Evolutionary conservation across 2,329 filamentous ascomycete genomes (phyloP).

Genomic region (Monosporascus sp.): DNA sequence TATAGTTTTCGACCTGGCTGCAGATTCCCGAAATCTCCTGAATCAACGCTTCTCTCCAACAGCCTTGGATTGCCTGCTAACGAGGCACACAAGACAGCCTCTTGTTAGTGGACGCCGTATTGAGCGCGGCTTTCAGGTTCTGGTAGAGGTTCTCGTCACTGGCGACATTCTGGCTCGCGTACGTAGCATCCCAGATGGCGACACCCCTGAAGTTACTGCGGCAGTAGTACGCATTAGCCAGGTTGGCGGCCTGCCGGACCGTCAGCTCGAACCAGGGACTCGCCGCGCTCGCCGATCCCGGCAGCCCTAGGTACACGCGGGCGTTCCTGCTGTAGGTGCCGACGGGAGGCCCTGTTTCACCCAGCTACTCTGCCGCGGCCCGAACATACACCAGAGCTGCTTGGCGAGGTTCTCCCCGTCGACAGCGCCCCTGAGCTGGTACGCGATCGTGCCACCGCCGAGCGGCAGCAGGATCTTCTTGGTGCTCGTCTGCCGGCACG

Average conservation of each 20-base stretch:
- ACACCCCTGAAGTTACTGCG: constrained; percentile 38
- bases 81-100: constrained; percentile 5
- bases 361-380: constrained; percentile 28
- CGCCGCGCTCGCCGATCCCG: constrained; percentile 24
- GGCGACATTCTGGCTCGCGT: constrained; percentile 25
- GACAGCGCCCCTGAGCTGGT: constrained; percentile 30
- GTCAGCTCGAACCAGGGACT: constrained; percentile 29
- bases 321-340: constrained; percentile 32
- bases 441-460: constrained; percentile 29
- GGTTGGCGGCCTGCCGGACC: constrained; percentile 27
- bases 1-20: no score
- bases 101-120: constrained; percentile 6
- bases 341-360: constrained; percentile 21
- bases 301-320: constrained; percentile 40
- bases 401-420: constrained; percentile 32
- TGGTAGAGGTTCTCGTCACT: constrained; percentile 32
- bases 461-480: constrained; percentile 38
- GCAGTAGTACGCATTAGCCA: constrained; percentile 34
- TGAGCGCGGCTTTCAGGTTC: constrained; percentile 30
- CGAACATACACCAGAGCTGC: constrained; percentile 34
- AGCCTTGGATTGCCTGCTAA: no score
- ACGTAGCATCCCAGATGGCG: constrained; percentile 40
- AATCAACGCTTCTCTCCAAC: no score
- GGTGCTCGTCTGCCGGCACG: constrained; percentile 30
- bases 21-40: no score